Evolutionary conservation across 805 yeast species (phyloP).

Genomic region (Ogataea ramenticola): DNA sequence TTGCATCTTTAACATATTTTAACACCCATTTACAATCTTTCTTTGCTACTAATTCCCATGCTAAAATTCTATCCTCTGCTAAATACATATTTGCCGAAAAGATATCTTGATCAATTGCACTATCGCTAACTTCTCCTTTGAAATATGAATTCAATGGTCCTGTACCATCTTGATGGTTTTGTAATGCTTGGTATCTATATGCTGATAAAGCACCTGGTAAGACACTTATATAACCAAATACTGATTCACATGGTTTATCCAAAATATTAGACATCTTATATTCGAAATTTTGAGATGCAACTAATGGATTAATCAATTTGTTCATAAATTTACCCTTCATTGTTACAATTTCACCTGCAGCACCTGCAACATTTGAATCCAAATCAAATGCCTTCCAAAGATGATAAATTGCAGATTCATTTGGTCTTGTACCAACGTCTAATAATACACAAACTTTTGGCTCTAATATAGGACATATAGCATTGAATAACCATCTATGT

Average conservation of each 20-base stretch:
- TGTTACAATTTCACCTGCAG: constrained; percentile 95
- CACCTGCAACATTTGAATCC: constrained; percentile 97
- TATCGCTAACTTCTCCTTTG: constrained; percentile 61
- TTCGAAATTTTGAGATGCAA: constrained; percentile 94
- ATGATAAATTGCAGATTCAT: constrained; percentile 78
- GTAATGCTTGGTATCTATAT: constrained; percentile 80
- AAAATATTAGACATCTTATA: constrained; percentile 94
- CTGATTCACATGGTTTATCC: constrained; percentile 90
- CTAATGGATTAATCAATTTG: constrained; percentile 80
- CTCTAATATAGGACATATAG: constrained; percentile 83
- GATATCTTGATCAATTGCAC: constrained; percentile 45
- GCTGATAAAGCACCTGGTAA: constrained; percentile 96
- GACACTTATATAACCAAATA: constrained; percentile 88
- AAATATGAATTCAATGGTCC: constrained; percentile 89
- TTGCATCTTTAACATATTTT: constrained; percentile 86
- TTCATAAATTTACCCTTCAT: constrained; percentile 87
- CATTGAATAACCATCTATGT: constrained; percentile 96
- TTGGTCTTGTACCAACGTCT: constrained; percentile 98
- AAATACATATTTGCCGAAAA: constrained; percentile 95
- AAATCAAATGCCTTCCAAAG: constrained; percentile 96
- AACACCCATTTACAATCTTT: constrained; percentile 78
- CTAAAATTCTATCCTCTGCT: constrained; percentile 93
- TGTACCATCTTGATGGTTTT: constrained; percentile 80
- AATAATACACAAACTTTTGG: constrained; percentile 85
- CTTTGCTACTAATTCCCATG: constrained; percentile 94